Evolutionary conservation across 1,284 basidiomycete genomes (phyloP).

Genomic region (Cystobasidiaceae sp.): DNA sequence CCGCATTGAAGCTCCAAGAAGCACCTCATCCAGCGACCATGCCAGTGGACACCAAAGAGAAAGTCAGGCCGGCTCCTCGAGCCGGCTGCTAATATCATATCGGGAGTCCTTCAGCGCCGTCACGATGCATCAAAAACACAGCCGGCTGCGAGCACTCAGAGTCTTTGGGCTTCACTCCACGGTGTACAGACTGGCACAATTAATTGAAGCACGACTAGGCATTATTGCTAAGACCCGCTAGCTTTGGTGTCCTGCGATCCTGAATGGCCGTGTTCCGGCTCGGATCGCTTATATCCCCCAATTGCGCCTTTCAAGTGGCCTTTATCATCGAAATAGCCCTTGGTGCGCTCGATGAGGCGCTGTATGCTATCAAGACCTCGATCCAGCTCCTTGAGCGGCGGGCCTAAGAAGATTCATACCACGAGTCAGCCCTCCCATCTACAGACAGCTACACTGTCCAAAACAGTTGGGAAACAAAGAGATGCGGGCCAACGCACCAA

Average conservation of each 20-base stretch:
- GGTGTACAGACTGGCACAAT: too few species aligned
- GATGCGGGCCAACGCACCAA: conserved; percentile 67
- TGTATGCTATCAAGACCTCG: conserved; percentile 76
- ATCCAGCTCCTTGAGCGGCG: conserved; percentile 72
- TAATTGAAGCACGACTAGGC: too few species aligned
- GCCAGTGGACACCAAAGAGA: too few species aligned
- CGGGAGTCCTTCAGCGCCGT: too few species aligned
- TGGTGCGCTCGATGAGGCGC: conserved; percentile 66
- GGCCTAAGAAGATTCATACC: conserved; percentile 55
- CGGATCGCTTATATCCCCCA: conserved; percentile 12
- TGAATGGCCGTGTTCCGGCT: conserved; percentile 26
- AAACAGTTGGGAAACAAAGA: conserved; percentile 8
- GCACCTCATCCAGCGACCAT: too few species aligned
- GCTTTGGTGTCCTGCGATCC: conserved; percentile 30
- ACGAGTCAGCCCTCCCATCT: not conserved
- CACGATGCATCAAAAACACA: too few species aligned
- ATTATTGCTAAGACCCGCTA: conserved; percentile 1
- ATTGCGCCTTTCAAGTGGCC: conserved; percentile 27
- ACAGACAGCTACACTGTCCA: conserved; percentile 34
- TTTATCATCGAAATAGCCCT: conserved; percentile 49
- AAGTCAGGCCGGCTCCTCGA: too few species aligned
- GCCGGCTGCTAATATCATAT: too few species aligned
- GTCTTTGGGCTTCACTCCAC: too few species aligned
- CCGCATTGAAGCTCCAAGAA: too few species aligned
- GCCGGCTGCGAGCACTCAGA: too few species aligned